Evolutionary conservation across 495 filamentous ascomycete species (phyloP).

Genomic region (Staphylotrichum tortipilum): DNA sequence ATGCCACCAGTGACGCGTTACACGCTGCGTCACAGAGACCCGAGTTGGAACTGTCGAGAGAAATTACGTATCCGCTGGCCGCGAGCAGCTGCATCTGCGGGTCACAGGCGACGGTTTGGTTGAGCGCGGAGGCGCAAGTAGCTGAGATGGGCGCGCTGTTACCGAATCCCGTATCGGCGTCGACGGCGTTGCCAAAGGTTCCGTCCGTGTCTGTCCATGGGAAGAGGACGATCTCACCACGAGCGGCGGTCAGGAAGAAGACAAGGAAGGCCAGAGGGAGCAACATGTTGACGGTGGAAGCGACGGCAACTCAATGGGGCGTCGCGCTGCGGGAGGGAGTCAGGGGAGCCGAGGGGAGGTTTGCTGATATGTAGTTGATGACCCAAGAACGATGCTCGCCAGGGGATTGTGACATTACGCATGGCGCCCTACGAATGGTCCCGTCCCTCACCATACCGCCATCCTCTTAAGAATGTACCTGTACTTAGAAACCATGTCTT

Average conservation of each 20-base stretch:
- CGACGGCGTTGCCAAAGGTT: constrained; percentile 1
- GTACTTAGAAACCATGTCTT: too few species aligned
- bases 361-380: not conserved
- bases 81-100: constrained; percentile 1
- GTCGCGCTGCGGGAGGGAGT: too few species aligned
- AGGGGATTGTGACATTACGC: too few species aligned
- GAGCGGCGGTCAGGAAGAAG: not conserved
- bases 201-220: not conserved
- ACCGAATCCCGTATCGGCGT: not conserved
- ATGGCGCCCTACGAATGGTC: too few species aligned
- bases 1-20: not conserved
- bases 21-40: not conserved
- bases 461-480: too few species aligned
- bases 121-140: not conserved
- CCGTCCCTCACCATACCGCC: too few species aligned
- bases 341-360: not conserved
- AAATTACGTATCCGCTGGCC: not conserved
- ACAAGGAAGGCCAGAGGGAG: not conserved
- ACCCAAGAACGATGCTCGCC: too few species aligned
- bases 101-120: not conserved
- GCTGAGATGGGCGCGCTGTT: constrained; percentile 1
- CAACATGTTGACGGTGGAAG: not conserved
- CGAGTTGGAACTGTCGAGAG: not conserved
- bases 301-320: too few species aligned
- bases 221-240: not conserved